Evolutionary conservation across 2,329 filamentous ascomycete genomes (phyloP), one percentile per base, ranked within the genome.

Genomic region (Trichoderma endophyticum): DNA sequence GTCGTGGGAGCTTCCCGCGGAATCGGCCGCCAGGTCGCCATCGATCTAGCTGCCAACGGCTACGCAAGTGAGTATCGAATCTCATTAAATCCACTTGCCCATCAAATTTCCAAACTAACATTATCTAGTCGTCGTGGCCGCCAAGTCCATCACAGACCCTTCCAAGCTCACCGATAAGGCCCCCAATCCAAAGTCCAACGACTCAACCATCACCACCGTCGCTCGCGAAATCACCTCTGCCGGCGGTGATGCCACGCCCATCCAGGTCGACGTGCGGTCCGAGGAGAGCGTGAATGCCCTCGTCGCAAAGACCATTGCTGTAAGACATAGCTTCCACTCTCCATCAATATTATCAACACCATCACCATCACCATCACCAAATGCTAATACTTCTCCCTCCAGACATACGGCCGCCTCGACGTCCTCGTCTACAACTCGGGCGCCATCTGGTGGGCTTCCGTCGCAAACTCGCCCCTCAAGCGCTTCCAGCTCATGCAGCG

Each of bases 351-450:
- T 21, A 21, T 21, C 21, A 21, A 21, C 21, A 21, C 21, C 3
- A 48, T 68, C 60, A 30, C 66, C 72, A 70, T 28, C 63, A 30
- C n/a, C 3, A 6, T 26, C 14, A 57, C 61, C 26, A 24, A 14
- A 56, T 56, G 51, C 51, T 54, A 15, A 56, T 7, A 2, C 51
- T 30, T 32, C 26, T 57, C 28, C 2, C 8, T 7, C 6, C 74
- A 88, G 76, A 83, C 80, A 5, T 91, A 92, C 76, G 86, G 86
- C 57, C 87, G 87, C 26, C 83, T 97, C 4, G 93, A 96, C 78
- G 91, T 92, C 0, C 82, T 97, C 3, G 81, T 96, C 63, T 97
- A 97, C 84, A 97, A 96, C 79, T 90, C 91, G 0, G 93, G 93
- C 54, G 93, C 93, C 3, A 94, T 97, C 75, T 96, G 91, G 91